Evolutionary conservation across 192 early-diverging fungal species (phyloP).

Genomic region (Mortierella antarctica): DNA sequence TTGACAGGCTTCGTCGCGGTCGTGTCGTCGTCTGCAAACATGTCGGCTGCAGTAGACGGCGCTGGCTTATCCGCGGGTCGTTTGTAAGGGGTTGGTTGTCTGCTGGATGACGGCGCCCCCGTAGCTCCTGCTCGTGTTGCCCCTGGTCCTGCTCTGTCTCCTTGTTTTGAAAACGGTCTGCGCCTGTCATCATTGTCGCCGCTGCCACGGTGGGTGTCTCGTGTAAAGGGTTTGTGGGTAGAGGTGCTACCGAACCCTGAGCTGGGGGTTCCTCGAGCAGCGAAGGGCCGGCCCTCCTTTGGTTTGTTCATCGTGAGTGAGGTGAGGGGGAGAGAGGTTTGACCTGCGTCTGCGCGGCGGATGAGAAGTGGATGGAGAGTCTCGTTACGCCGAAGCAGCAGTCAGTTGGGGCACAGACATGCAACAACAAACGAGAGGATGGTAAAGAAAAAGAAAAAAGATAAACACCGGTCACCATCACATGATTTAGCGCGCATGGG

Average conservation of each 20-base stretch:
- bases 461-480: too few relatives aligned
- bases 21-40: constrained; percentile 17
- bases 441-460: too few relatives aligned
- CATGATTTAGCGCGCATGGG: too few relatives aligned
- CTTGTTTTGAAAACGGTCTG: constrained; percentile 26
- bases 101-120: background rate
- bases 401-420: too few relatives aligned
- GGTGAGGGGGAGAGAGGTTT: too few relatives aligned
- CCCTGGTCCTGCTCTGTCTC: background rate
- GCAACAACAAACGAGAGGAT: too few relatives aligned
- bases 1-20: constrained; percentile 22
- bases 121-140: background rate
- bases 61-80: background rate
- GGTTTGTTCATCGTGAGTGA: too few relatives aligned
- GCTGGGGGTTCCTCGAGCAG: too few relatives aligned
- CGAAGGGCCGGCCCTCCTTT: too few relatives aligned
- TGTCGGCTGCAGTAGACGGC: constrained; percentile 9
- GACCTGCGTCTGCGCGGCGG: too few relatives aligned
- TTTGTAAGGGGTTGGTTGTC: background rate
- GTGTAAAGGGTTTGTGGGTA: background rate
- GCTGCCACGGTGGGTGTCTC: background rate
- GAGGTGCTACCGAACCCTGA: background rate
- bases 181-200: constrained; percentile 1
- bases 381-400: too few relatives aligned
- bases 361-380: too few relatives aligned